Conservation (phyloP, 768 basidiomycete species). For the Auriscalpium orientale region DNA sequence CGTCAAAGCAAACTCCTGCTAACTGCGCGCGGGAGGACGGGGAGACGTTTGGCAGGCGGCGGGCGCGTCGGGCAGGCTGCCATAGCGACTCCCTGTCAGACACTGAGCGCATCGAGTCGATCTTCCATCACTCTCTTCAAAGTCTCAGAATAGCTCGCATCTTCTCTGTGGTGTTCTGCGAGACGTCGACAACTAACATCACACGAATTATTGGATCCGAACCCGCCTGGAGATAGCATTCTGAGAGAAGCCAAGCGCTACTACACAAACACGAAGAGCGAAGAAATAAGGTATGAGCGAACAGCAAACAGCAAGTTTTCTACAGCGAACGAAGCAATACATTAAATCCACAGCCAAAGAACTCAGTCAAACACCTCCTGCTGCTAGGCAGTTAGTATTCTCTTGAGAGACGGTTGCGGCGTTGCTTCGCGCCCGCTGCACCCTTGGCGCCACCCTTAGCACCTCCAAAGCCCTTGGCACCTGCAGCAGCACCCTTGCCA, state of each 20-base stretch:
- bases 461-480: conserved; percentile 1
- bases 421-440: neutral
- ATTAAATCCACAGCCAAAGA: too few relatives aligned
- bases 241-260: neutral
- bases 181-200: neutral
- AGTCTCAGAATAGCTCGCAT: too few relatives aligned
- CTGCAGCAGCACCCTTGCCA: neutral
- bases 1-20: too few relatives aligned
- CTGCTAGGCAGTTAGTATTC: conserved; percentile 1
- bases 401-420: conserved; percentile 3
- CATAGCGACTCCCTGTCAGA: too few relatives aligned
- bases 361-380: neutral
- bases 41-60: too few relatives aligned
- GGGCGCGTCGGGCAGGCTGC: too few relatives aligned
- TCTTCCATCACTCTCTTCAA: too few relatives aligned
- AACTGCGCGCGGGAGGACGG: too few relatives aligned
- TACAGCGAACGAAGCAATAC: conserved; percentile 6
- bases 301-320: neutral
- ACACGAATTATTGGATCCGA: neutral
- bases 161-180: too few relatives aligned
- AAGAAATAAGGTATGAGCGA: neutral
- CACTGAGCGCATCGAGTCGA: too few relatives aligned
- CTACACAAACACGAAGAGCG: neutral
- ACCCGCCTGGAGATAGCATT: neutral
- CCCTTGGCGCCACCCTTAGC: neutral